Evolutionary conservation across 805 yeast genomes (phyloP), one percentile per base, ranked within the genome.

Genomic region (Yamadazyma endophytica): DNA sequence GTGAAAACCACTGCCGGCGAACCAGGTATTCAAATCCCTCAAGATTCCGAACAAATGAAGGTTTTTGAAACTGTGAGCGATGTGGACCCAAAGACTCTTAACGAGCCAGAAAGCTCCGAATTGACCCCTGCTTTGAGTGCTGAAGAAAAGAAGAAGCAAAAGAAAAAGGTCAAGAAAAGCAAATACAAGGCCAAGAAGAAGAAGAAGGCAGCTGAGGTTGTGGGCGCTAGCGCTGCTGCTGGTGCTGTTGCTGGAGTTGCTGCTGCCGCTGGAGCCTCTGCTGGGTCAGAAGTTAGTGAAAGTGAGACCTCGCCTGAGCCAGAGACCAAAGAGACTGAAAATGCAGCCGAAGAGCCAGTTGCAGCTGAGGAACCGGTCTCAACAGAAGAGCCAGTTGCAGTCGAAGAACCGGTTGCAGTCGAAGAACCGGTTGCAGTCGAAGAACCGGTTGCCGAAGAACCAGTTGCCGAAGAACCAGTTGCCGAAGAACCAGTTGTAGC

Each of bases 21-120:
- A 49, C 87, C 92, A 17, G 95, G 95, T 28, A 69, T 83, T 38
- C 72, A 64, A 22, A 53, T 82, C 43, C 90, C 90, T 28, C 47
- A 61, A 24, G 72, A 82, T 49, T 70, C 85, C 13, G 71, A 69
- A 26, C 69, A 75, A n/a, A 74, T 85, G 46, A 64, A 73, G 37
- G 95, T 78, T 29, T 82, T 87, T 49, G 56, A 60, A 28, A 72
- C 77, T 43, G 68, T 78, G 15, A 62, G 73, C 38, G 68, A 71
- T 32, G 82, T 56, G 9, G 66, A 61, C 43, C 54, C 61, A 18
- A 56, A 57, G 54, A 66, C 73, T 31, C 66, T 83, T 44, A 82
- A 82, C 45, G 74, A 49, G 30, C 47, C 52, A 13, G 57, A 48
- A 25, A 11, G 9, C 11, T 29, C 28, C 6, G 34, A 30, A 31